Evolutionary conservation across 345 rosid genomes (phyloP).

Genomic region (Chamaenerion angustifolium): DNA sequence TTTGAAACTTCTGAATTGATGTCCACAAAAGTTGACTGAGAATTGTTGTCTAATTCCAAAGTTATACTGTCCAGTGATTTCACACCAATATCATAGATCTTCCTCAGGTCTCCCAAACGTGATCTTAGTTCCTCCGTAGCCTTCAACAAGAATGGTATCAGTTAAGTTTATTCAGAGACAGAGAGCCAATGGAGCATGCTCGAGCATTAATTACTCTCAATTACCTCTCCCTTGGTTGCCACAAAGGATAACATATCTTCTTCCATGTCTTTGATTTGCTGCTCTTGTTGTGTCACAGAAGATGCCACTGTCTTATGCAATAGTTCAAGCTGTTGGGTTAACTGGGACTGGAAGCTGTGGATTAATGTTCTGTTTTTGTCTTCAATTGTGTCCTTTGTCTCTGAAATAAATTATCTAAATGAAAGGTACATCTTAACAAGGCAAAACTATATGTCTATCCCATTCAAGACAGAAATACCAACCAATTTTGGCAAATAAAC

Average conservation of each 20-base stretch:
- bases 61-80: slow-evolving; percentile 70
- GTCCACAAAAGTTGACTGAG: slow-evolving; percentile 56
- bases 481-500: slow-evolving; percentile 87
- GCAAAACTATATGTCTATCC: background rate
- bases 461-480: slow-evolving; percentile 3
- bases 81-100: slow-evolving; percentile 59
- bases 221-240: slow-evolving; percentile 67
- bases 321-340: slow-evolving; percentile 72
- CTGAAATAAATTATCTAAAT: slow-evolving; percentile 24
- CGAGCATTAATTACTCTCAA: background rate
- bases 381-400: slow-evolving; percentile 89
- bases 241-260: slow-evolving; percentile 94
- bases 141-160: slow-evolving; percentile 26
- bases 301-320: slow-evolving; percentile 80
- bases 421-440: background rate
- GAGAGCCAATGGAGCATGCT: background rate
- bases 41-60: slow-evolving; percentile 66
- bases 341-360: slow-evolving; percentile 64
- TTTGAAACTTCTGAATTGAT: slow-evolving; percentile 71
- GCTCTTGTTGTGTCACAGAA: slow-evolving; percentile 82
- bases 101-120: slow-evolving; percentile 55
- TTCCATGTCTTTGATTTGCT: slow-evolving; percentile 82
- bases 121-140: slow-evolving; percentile 77
- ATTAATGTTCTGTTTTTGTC: slow-evolving; percentile 64
- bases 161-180: slow-evolving; percentile 7